phyloP scores from a whole-genome alignment of 805 yeast species.

The Blastobotrys muscicola region DNA sequence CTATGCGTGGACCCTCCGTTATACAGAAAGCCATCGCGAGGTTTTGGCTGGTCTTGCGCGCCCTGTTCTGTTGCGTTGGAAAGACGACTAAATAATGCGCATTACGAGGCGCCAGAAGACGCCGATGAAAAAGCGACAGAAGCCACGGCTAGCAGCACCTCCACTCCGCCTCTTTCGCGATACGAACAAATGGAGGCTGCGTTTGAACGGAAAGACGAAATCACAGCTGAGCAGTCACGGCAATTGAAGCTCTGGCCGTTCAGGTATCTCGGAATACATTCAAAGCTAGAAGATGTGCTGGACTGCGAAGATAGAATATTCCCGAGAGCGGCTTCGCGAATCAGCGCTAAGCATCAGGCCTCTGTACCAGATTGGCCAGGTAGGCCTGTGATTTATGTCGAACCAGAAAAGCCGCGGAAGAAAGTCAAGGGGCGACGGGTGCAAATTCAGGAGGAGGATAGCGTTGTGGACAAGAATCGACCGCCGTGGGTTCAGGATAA shows the following conservation, averaged over 20 bases:
- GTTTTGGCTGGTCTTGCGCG: slow-evolving; percentile 88
- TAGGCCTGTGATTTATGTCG: slow-evolving; percentile 60
- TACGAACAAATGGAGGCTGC: slow-evolving; percentile 22
- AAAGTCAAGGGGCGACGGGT: slow-evolving; percentile 20
- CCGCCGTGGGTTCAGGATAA: slow-evolving; percentile 73
- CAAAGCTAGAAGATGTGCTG: slow-evolving; percentile 64
- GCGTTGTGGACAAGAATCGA: slow-evolving; percentile 32
- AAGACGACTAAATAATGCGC: slow-evolving; percentile 6
- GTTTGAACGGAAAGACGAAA: slow-evolving; percentile 21
- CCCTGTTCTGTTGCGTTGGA: slow-evolving; percentile 40
- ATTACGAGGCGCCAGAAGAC: not conserved
- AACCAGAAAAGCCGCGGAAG: slow-evolving; percentile 22
- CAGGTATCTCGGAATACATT: slow-evolving; percentile 68
- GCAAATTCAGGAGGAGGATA: not conserved
- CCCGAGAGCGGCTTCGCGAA: slow-evolving; percentile 68
- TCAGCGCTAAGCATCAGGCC: slow-evolving; percentile 64
- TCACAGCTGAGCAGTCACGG: slow-evolving; percentile 21
- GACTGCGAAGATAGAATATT: slow-evolving; percentile 71
- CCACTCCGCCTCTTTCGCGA: slow-evolving; percentile 8
- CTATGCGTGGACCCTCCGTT: slow-evolving; percentile 81
- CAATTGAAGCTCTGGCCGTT: slow-evolving; percentile 50
- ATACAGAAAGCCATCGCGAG: slow-evolving; percentile 67
- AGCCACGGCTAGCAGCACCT: slow-evolving; percentile 2
- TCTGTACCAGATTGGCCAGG: slow-evolving; percentile 53
- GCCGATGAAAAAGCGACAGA: slow-evolving; percentile 1